Percentiles rank a stretch among this genome's conserved stretches.
phyloP scores from a whole-genome alignment of 176 grass and related monocot species.

The Aegilops bicornis region DNA sequence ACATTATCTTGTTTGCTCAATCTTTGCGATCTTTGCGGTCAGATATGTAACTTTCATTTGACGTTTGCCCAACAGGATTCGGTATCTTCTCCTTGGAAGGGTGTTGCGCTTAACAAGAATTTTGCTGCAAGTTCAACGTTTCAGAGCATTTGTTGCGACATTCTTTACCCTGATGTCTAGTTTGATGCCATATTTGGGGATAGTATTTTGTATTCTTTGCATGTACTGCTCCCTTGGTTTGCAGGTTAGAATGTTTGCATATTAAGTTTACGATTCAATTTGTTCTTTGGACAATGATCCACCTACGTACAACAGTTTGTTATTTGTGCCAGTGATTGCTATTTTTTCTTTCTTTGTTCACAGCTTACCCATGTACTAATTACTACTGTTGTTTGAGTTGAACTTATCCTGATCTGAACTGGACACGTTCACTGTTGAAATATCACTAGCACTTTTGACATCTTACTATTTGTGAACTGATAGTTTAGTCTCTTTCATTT shows the following conservation, averaged over 20 bases:
- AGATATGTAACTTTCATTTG: constrained; percentile 23
- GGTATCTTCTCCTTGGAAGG: constrained; percentile 95
- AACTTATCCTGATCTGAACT: constrained; percentile 26
- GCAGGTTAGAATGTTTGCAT: constrained; percentile 57
- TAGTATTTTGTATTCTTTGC: constrained; percentile 85
- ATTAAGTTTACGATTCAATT: not conserved
- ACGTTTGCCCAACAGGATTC: constrained; percentile 70
- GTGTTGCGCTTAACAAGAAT: constrained; percentile 92
- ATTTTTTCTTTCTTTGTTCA: constrained; percentile 15
- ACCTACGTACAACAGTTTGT: not conserved
- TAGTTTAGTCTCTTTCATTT: constrained; percentile 34
- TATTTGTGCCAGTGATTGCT: constrained; percentile 4
- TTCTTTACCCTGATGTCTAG: constrained; percentile 93
- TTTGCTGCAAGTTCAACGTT: constrained; percentile 76
- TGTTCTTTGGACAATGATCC: constrained; percentile 12
- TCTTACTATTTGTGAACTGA: constrained; percentile 23
- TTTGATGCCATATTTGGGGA: constrained; percentile 95
- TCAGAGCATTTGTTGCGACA: constrained; percentile 93
- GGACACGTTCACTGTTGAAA: not conserved
- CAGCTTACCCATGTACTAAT: not conserved
- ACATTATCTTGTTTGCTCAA: not conserved
- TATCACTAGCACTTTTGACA: constrained; percentile 16
- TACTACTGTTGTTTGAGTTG: not conserved
- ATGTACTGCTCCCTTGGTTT: constrained; percentile 93
- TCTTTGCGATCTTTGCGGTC: not conserved